phyloP scores from a whole-genome alignment of 345 rosid species.

The Euphorbia peplus region DNA sequence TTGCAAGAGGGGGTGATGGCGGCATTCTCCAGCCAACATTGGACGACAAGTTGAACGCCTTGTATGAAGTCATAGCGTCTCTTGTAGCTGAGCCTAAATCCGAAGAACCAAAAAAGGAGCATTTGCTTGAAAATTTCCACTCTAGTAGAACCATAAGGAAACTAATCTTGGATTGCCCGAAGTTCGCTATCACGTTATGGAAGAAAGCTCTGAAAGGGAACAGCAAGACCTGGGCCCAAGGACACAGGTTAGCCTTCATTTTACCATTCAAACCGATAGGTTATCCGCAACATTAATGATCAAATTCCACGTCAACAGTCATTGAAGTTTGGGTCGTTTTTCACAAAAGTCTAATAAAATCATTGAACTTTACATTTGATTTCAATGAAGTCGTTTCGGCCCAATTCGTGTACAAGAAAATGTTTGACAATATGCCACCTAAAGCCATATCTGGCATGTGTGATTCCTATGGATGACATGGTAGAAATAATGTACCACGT shows the following conservation, averaged over 20 bases:
- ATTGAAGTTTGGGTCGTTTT: too few relatives aligned
- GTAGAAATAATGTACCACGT: too few relatives aligned
- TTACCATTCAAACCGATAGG: neutral
- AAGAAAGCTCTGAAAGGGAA: conserved; percentile 70
- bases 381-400: too few relatives aligned
- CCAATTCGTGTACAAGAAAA: too few relatives aligned
- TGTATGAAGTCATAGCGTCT: conserved; percentile 62
- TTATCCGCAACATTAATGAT: neutral
- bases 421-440: too few relatives aligned
- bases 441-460: too few relatives aligned
- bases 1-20: conserved; percentile 62
- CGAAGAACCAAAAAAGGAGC: conserved; percentile 50
- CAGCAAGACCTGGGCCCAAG: conserved; percentile 61
- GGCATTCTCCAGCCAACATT: conserved; percentile 56
- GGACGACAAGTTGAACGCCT: conserved; percentile 52
- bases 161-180: conserved; percentile 60
- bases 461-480: too few relatives aligned
- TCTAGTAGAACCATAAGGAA: conserved; percentile 79
- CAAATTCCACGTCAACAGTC: too few relatives aligned
- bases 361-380: too few relatives aligned
- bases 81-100: conserved; percentile 61
- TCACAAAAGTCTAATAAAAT: too few relatives aligned
- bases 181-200: conserved; percentile 66
- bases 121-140: conserved; percentile 77
- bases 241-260: conserved; percentile 66